A percentile compares a stretch with the other conserved stretches of the same genome.
These are phyloP conservation scores for Nannochloropsis oceanica DNA, from an alignment of 108 stramenopile species.

Conservation along the genomic window DNA sequence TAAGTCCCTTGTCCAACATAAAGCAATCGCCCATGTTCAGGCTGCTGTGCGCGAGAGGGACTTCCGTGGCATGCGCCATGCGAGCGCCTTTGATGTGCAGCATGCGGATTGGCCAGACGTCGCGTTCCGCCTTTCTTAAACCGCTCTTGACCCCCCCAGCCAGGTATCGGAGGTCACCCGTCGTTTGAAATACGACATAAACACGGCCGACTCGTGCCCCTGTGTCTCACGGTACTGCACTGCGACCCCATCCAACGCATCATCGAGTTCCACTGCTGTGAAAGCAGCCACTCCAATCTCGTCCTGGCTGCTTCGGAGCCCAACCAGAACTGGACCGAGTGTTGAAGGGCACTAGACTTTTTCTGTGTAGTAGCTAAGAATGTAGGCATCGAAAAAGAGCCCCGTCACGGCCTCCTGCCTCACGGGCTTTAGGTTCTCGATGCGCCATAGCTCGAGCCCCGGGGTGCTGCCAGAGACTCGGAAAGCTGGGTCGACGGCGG, in stretches of 20 bases:
- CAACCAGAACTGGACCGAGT: constrained; percentile 65
- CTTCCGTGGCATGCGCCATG: constrained; percentile 48
- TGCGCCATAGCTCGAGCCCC: constrained; percentile 62
- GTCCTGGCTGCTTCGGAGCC: constrained; percentile 70
- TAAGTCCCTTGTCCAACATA: constrained; percentile 57
- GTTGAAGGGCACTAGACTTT: constrained; percentile 21
- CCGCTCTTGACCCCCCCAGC: constrained; percentile 72
- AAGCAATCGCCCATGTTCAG: constrained; percentile 72
- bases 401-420: constrained; percentile 45
- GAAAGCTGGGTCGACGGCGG: constrained; percentile 2
- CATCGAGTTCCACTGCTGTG: constrained; percentile 84
- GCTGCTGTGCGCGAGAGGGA: constrained; percentile 35
- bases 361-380: constrained; percentile 51
- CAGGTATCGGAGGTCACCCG: constrained; percentile 36
- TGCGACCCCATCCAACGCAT: constrained; percentile 54
- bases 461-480: background rate
- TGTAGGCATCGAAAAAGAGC: constrained; percentile 70
- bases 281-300: constrained; percentile 75
- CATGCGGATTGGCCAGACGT: constrained; percentile 39
- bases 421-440: constrained; percentile 57
- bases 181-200: constrained; percentile 40
- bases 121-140: constrained; percentile 57
- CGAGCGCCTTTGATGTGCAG: constrained; percentile 46
- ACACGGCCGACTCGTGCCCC: constrained; percentile 55
- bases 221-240: constrained; percentile 75